These are phyloP conservation scores for Melastoma candidum DNA, from an alignment of 441 rosid genomes.

Conservation along the genomic window DNA sequence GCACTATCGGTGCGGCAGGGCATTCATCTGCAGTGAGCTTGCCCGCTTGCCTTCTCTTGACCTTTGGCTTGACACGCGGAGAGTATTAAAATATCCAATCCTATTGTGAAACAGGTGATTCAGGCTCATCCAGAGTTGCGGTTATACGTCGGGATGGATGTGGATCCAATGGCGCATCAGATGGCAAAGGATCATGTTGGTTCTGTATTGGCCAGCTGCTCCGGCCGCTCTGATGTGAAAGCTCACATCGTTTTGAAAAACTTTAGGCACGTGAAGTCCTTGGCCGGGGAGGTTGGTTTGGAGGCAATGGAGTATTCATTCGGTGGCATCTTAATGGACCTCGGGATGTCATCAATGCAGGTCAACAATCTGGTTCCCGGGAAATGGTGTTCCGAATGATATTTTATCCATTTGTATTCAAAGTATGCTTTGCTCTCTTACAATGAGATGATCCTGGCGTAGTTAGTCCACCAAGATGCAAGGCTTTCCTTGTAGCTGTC, in stretches of 20 bases:
- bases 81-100: background rate
- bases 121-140: constrained; percentile 58
- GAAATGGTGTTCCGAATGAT: too few relatives aligned
- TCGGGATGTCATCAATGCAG: constrained; percentile 99
- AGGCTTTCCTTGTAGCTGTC: too few relatives aligned
- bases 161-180: constrained; percentile 72
- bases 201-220: constrained; percentile 25
- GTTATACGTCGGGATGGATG: constrained; percentile 46
- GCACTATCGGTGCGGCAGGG: constrained; percentile 92
- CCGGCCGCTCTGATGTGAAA: constrained; percentile 26
- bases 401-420: too few relatives aligned
- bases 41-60: background rate
- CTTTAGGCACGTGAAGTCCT: constrained; percentile 49
- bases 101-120: constrained; percentile 41
- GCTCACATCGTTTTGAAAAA: constrained; percentile 45
- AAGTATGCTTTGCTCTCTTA: too few relatives aligned
- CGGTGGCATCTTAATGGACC: constrained; percentile 89
- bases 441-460: too few relatives aligned
- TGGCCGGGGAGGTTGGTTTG: constrained; percentile 33
- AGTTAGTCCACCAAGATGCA: too few relatives aligned
- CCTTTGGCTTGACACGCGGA: background rate
- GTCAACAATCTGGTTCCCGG: constrained; percentile 17
- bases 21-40: constrained; percentile 73
- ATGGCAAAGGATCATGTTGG: constrained; percentile 42
- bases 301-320: constrained; percentile 41